These are phyloP conservation scores for Zopfia rhizophila DNA, from an alignment of 2,329 filamentous ascomycete genomes.

Conservation along the genomic window DNA sequence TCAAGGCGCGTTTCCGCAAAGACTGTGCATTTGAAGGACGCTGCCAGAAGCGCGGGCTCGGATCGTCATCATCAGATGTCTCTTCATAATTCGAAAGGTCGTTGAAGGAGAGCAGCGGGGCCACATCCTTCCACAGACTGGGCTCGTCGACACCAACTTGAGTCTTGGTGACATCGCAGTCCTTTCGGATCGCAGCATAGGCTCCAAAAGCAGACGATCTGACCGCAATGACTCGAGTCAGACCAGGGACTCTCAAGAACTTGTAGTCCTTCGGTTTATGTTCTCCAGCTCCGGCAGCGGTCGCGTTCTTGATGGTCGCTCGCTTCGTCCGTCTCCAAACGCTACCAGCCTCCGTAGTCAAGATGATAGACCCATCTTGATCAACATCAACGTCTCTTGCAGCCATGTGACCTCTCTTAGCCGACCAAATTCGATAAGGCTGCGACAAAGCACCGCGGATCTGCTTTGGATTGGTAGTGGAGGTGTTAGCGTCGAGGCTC, in stretches of 20 bases:
- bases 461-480: constrained; percentile 92
- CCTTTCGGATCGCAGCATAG: constrained; percentile 86
- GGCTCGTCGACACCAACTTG: constrained; percentile 74
- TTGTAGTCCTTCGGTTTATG: constrained; percentile 89
- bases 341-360: constrained; percentile 90
- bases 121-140: constrained; percentile 78
- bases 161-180: constrained; percentile 81
- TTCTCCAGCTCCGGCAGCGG: constrained; percentile 60
- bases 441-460: constrained; percentile 83
- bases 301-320: constrained; percentile 78
- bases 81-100: constrained; percentile 62
- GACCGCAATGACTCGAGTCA: constrained; percentile 85
- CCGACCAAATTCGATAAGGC: constrained; percentile 87
- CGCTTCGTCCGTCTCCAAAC: constrained; percentile 92
- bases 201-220: constrained; percentile 90
- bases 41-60: constrained; percentile 61
- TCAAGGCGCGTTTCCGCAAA: constrained; percentile 68
- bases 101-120: constrained; percentile 73
- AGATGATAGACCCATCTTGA: constrained; percentile 92
- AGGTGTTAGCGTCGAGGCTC: constrained; percentile 67
- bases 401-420: constrained; percentile 84
- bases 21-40: constrained; percentile 59
- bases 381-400: constrained; percentile 88
- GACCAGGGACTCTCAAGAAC: constrained; percentile 87
- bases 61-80: constrained; percentile 57